These are phyloP conservation scores for Solanum ossicruentum DNA, from an alignment of 257 asterid genomes.

Conservation along the genomic window DNA sequence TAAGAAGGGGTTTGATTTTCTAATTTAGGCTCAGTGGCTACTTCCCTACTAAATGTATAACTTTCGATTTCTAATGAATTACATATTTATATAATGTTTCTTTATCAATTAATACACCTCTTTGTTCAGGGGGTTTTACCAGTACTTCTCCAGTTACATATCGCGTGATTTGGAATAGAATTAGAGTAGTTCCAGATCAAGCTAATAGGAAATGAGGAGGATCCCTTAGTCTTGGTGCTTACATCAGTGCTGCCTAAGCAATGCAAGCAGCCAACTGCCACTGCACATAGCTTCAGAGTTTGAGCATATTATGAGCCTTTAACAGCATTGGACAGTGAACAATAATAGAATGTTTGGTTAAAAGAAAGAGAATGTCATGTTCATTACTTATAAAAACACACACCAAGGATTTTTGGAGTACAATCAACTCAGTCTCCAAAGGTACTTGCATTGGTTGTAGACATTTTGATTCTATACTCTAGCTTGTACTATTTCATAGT, in stretches of 20 bases:
- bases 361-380: not conserved
- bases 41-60: not conserved
- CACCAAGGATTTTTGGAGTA: not conserved
- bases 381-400: not conserved
- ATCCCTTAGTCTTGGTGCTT: not conserved
- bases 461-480: not conserved
- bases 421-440: not conserved
- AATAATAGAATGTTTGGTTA: not conserved
- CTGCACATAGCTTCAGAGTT: not conserved
- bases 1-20: not conserved
- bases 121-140: not conserved
- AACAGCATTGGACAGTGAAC: not conserved
- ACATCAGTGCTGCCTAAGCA: not conserved
- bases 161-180: too few relatives aligned
- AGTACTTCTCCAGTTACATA: not conserved
- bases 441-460: not conserved
- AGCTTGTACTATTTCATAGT: not conserved
- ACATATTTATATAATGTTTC: not conserved
- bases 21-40: not conserved
- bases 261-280: not conserved
- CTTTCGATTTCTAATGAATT: not conserved
- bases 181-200: not conserved
- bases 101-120: not conserved
- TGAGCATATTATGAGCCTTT: not conserved
- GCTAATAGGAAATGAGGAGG: not conserved